Percentiles rank a stretch among this genome's conserved stretches.
phyloP scores from a whole-genome alignment of 2,329 filamentous ascomycete species.

The Aspergillus sp. region DNA sequence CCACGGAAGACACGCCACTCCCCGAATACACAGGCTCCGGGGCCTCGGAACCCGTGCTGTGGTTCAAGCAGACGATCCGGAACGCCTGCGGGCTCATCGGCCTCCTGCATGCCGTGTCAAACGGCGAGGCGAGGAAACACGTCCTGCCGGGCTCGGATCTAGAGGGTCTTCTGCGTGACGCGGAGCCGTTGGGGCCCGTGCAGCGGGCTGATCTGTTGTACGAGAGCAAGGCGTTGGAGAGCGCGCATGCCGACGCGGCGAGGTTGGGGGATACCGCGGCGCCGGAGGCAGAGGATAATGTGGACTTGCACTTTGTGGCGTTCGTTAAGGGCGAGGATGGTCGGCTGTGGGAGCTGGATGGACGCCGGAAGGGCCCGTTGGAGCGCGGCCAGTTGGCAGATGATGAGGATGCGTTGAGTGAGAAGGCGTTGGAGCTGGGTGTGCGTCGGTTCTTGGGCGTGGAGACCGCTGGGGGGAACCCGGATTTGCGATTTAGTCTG shows the following conservation, averaged over 20 bases:
- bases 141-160: constrained; percentile 54
- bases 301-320: constrained; percentile 95
- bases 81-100: constrained; percentile 94
- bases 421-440: constrained; percentile 72
- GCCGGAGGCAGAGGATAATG: constrained; percentile 72
- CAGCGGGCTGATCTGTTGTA: constrained; percentile 75
- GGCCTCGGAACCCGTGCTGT: constrained; percentile 72
- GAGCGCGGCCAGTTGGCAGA: constrained; percentile 61
- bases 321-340: constrained; percentile 78
- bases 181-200: constrained; percentile 66
- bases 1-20: constrained; percentile 67
- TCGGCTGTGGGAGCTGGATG: constrained; percentile 79
- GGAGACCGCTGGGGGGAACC: constrained; percentile 57
- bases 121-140: constrained; percentile 67
- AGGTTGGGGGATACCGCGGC: constrained; percentile 74
- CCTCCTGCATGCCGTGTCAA: constrained; percentile 76
- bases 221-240: constrained; percentile 70
- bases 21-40: constrained; percentile 68
- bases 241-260: constrained; percentile 76
- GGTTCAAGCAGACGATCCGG: constrained; percentile 93
- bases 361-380: constrained; percentile 69
- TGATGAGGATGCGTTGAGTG: constrained; percentile 71
- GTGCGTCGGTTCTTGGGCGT: constrained; percentile 60
- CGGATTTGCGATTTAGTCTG: constrained; percentile 61
- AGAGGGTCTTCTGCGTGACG: constrained; percentile 62